A percentile compares a stretch with the other conserved stretches of the same genome.
Evolutionary conservation across 2,329 filamentous ascomycete genomes (phyloP).

Genomic region (Penicillium sp.): DNA sequence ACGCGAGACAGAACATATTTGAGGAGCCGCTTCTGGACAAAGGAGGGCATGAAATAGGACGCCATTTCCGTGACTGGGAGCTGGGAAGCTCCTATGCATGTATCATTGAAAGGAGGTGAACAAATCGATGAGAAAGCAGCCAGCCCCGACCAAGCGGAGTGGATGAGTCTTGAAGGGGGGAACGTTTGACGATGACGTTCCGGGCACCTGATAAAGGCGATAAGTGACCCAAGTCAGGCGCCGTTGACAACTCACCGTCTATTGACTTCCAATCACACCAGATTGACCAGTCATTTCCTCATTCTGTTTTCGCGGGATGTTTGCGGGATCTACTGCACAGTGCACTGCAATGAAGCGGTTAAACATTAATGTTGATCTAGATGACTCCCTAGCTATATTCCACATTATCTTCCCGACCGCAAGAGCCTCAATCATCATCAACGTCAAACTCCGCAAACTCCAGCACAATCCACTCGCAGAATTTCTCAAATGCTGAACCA

Average conservation of each 20-base stretch:
- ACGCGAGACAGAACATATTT: constrained; percentile 81
- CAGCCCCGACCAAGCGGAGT: constrained; percentile 8
- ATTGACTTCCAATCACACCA: constrained; percentile 2
- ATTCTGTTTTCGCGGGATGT: neutral
- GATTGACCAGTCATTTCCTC: neutral
- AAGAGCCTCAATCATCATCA: constrained; percentile 38
- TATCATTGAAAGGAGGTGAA: constrained; percentile 33
- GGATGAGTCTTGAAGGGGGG: constrained; percentile 11
- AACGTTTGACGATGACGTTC: constrained; percentile 34
- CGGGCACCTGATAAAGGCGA: constrained; percentile 24
- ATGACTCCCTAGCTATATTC: neutral
- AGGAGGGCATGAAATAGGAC: constrained; percentile 73
- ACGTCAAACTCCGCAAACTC: constrained; percentile 63
- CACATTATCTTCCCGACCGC: neutral
- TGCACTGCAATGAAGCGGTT: no score
- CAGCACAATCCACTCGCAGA: constrained; percentile 84
- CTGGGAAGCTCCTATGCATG: constrained; percentile 30
- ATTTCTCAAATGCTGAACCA: constrained; percentile 81
- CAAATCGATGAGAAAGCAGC: constrained; percentile 1
- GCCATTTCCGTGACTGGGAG: constrained; percentile 58
- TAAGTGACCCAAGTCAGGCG: constrained; percentile 29
- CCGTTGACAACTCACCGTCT: constrained; percentile 8
- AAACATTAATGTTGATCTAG: neutral
- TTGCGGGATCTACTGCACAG: neutral
- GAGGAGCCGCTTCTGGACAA: constrained; percentile 82